These are phyloP conservation scores for Pisolithus marmoratus DNA, from an alignment of 768 basidiomycete species.

Conservation along the genomic window DNA sequence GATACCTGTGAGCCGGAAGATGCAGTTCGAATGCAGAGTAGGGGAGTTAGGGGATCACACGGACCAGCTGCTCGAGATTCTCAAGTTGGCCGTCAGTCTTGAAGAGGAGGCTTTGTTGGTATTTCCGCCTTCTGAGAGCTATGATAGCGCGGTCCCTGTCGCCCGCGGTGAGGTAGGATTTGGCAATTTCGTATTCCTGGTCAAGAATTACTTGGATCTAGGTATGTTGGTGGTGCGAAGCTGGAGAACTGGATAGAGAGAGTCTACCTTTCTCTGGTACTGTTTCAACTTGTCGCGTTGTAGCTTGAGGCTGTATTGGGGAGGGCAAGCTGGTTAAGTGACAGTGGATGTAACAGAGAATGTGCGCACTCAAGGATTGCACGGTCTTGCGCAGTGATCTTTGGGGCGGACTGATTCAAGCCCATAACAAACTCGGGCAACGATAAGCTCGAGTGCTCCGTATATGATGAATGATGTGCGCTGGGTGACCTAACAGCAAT, in stretches of 20 bases:
- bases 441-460: neutral
- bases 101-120: conserved; percentile 79
- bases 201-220: conserved; percentile 86
- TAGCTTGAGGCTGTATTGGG: conserved; percentile 70
- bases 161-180: conserved; percentile 69
- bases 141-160: conserved; percentile 84
- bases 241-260: neutral
- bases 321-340: conserved; percentile 7
- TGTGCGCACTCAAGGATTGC: conserved; percentile 86
- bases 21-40: neutral
- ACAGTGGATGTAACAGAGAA: conserved; percentile 13
- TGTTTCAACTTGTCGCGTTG: conserved; percentile 94
- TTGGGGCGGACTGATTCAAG: conserved; percentile 68
- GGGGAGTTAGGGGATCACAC: conserved; percentile 18
- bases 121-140: conserved; percentile 87
- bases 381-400: conserved; percentile 88
- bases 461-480: too few species aligned
- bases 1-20: conserved; percentile 58
- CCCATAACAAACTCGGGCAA: conserved; percentile 44
- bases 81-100: conserved; percentile 91
- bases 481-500: too few species aligned
- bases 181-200: conserved; percentile 87
- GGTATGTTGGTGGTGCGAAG: neutral
- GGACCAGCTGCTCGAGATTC: conserved; percentile 81
- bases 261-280: conserved; percentile 85